phyloP scores from a whole-genome alignment of 768 basidiomycete species.

The Lentinus brumalis region DNA sequence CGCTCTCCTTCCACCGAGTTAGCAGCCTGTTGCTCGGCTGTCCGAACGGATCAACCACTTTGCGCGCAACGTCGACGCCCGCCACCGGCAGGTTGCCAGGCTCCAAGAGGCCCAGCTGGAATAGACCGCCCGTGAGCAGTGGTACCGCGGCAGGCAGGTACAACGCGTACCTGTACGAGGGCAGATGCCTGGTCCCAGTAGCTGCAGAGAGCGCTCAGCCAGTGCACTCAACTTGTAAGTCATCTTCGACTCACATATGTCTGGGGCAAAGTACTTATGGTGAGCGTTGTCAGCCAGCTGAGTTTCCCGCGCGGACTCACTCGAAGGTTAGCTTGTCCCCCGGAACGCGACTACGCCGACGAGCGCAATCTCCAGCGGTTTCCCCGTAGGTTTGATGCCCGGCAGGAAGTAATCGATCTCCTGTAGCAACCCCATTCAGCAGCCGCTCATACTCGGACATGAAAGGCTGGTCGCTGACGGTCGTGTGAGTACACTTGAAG shows the following conservation, averaged over 20 bases:
- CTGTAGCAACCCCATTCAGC: conserved; percentile 20
- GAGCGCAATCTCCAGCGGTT: conserved; percentile 42
- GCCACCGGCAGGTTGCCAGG: conserved; percentile 37
- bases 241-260: conserved; percentile 29
- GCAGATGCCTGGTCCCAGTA: conserved; percentile 54
- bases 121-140: background rate
- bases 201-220: conserved; percentile 24
- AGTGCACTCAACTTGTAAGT: background rate
- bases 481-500: conserved; percentile 44
- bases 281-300: background rate
- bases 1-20: conserved; percentile 38
- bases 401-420: conserved; percentile 44
- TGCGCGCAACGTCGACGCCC: conserved; percentile 42
- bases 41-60: conserved; percentile 45
- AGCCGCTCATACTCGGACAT: background rate
- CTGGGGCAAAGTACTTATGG: conserved; percentile 12
- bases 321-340: conserved; percentile 52
- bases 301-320: conserved; percentile 30
- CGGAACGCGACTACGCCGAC: conserved; percentile 48
- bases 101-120: conserved; percentile 39
- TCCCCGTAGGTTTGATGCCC: conserved; percentile 37
- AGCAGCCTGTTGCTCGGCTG: conserved; percentile 42
- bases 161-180: conserved; percentile 39
- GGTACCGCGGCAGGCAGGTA: background rate
- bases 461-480: conserved; percentile 24